phyloP scores from a whole-genome alignment of 345 rosid species.

The Hibiscus mutabilis region DNA sequence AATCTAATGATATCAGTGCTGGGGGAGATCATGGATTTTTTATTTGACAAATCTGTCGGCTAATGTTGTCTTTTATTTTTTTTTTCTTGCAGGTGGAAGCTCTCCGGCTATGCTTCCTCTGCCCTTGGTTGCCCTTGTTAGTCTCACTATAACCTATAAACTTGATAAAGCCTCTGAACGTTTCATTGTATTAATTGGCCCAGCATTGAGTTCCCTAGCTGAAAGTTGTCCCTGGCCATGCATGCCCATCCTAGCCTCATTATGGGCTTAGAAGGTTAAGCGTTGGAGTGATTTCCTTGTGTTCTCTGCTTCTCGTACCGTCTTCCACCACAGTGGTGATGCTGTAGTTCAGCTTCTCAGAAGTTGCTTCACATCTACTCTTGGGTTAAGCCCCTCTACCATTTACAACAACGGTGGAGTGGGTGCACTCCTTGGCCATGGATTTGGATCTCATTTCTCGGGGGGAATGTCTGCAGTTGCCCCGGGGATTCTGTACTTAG shows the following conservation, averaged over 20 bases:
- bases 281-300: conserved; percentile 91
- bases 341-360: conserved; percentile 86
- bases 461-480: conserved; percentile 88
- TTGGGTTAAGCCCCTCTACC: conserved; percentile 54
- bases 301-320: conserved; percentile 85
- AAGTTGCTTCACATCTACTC: conserved; percentile 79
- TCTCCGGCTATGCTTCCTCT: conserved; percentile 85
- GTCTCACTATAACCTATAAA: conserved; percentile 91
- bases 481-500: conserved; percentile 79
- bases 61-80: neutral
- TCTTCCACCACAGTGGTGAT: conserved; percentile 82
- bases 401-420: conserved; percentile 67
- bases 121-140: conserved; percentile 89
- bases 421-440: conserved; percentile 94
- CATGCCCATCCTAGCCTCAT: conserved; percentile 78
- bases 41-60: neutral
- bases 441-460: conserved; percentile 65
- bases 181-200: conserved; percentile 54
- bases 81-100: conserved; percentile 57
- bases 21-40: neutral
- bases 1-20: neutral
- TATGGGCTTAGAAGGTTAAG: conserved; percentile 94
- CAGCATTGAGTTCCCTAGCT: conserved; percentile 74
- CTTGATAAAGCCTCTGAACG: conserved; percentile 79
- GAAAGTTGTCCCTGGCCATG: conserved; percentile 97